Base-by-base conservation (phyloP, 2,329 filamentous ascomycete genomes). In the Colletotrichum abscissum region DNA sequence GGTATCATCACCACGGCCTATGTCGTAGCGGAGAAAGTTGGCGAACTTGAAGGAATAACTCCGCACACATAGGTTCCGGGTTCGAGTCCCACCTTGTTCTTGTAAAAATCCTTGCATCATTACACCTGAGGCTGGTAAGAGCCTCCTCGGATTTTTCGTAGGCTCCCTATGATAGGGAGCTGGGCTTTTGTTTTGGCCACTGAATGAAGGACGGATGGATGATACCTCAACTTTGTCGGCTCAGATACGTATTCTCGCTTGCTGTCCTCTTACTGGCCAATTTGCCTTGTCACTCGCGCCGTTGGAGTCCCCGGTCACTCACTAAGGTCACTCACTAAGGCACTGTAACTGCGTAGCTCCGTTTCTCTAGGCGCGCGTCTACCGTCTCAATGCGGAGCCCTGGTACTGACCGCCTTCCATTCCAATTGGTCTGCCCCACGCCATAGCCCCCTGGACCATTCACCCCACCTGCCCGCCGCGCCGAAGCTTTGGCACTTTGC, bases 281-380 rank as follows among this genome's bases (percentile, higher is more conserved):
- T 63, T 14, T 35, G 57, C 30, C n/a, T 26, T 24, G 22, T 16
- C 38, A 19, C 60, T 52, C 60, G 56, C 56, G 35, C 28, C n/a
- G 33, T 28, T 19, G 63, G 56, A 24, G 2, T 42, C 38, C 57
- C 38, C 33, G 49, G 26, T 64, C 30, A 56, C 14, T 16, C 30
- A 56, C 14, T 16, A 6, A 42, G 38, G 14, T 35, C 33, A 33
- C 30, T 33, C 30, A 35, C 33, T 16, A 42, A 42, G 38, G 14
- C 14, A 16, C 38, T 42, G 38, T 42, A 42, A 19, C 38, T 42
- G 38, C 30, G 33, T 54, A 46, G 67, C 60, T 28, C 54, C 35
- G 69, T 67, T 74, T 70, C 71, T 26, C 71, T 63, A 75, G 69
- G 73, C 73, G 73, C 73, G 73, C 73, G 73, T 75, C 62, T 74